Base-by-base conservation (phyloP, 1,284 basidiomycete species). In the Ustanciosporium gigantosporum region DNA sequence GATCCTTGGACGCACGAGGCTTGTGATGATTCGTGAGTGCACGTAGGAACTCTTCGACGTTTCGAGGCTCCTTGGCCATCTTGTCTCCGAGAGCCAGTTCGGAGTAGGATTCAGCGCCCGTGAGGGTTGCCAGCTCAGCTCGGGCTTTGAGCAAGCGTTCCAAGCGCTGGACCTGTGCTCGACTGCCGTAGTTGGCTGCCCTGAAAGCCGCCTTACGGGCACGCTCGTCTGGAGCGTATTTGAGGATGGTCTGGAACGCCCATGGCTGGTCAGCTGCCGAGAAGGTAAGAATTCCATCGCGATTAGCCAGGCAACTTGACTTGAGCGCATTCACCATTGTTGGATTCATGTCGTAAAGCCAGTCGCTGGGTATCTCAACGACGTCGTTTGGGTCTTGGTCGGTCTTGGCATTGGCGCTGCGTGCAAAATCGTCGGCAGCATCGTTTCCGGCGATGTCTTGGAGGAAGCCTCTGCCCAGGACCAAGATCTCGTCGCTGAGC, bases 241-340 rank as follows among this genome's bases (percentile, higher is more conserved):
- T 88, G 83, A 88, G 87, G 38, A 96, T 90, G 85, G 92, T 90
- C 74, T 91, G 88, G 9, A 91, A 89, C 77, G 94, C 91, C 73
- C 89, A 82, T 25, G 88, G 89, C 22, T 65, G 61, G n/a, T 65
- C 55, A 1, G 56, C 40, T 1, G 50, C 55, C 1, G 58, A 64
- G n/a, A 66, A 62, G 13, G 59, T 58, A 20, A 67, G 42, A 16
- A 66, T 32, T 0, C 50, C 49, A 17, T 53, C 47, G 17, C 35
- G 29, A 22, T 43, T 51, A 7, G 32, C 46, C 17, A 61, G 45
- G 5, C 50, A 31, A 23, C 46, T 49, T 2, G 45, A 35, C 3
- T 42, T 44, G n/a, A 68, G 35, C 1, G 46, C 52, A 25, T 41
- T 51, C 22, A 66, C 39, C 13, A 62, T 23, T 0, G 48, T 46